Conservation (phyloP, 1,284 basidiomycete genomes). For the Apiotrichum brassicae region DNA sequence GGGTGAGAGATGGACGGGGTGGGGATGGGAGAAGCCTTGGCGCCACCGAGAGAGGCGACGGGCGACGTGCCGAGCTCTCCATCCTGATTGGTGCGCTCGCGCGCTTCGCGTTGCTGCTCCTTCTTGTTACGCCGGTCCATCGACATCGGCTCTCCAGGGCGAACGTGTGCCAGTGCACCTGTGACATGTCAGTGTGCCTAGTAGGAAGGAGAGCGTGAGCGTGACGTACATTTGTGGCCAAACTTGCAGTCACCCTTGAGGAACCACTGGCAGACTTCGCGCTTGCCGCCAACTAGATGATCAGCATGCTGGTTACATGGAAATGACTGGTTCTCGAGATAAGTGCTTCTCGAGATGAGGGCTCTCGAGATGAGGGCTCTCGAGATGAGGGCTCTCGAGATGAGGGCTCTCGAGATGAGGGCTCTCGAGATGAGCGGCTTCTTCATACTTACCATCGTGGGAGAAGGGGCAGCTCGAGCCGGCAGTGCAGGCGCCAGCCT, state of each 20-base stretch:
- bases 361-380: no score
- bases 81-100: constrained; percentile 19
- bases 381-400: no score
- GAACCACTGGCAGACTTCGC: constrained; percentile 91
- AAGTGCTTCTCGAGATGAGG: no score
- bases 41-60: not conserved
- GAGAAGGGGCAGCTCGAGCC: constrained; percentile 95
- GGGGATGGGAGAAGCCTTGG: constrained; percentile 7
- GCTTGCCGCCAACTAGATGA: constrained; percentile 62
- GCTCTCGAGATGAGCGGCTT: no score
- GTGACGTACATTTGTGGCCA: constrained; percentile 74
- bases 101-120: constrained; percentile 68
- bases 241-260: constrained; percentile 86
- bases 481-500: constrained; percentile 85
- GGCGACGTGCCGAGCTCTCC: constrained; percentile 12
- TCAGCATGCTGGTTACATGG: not conserved
- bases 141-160: constrained; percentile 84
- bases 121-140: constrained; percentile 99
- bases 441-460: constrained; percentile 54
- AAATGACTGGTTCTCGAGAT: no score
- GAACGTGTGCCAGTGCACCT: constrained; percentile 77
- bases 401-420: no score
- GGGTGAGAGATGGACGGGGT: constrained; percentile 20
- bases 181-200: constrained; percentile 7
- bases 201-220: not conserved